A percentile compares a stretch with the other conserved stretches of the same genome.
phyloP scores from a whole-genome alignment of 2,329 filamentous ascomycete genomes.

The Calonectria honghensis region DNA sequence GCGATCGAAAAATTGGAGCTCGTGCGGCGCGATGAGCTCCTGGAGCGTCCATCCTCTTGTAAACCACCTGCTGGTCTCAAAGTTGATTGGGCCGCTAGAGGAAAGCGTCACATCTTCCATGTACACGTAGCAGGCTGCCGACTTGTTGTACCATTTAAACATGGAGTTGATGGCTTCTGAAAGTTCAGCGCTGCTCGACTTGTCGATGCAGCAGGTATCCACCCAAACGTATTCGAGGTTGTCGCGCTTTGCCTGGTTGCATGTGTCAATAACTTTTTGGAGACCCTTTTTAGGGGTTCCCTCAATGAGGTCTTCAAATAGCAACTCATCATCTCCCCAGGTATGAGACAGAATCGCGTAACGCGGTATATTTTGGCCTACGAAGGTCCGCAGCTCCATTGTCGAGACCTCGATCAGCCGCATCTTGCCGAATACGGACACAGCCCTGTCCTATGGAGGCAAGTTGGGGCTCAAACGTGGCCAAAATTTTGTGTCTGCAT shows the following conservation, averaged over 20 bases:
- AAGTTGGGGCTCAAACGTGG: not conserved
- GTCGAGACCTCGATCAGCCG: conserved; percentile 52
- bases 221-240: conserved; percentile 52
- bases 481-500: no score
- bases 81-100: conserved; percentile 30
- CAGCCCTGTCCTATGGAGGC: no score
- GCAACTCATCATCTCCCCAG: conserved; percentile 52
- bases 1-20: conserved; percentile 52
- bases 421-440: conserved; percentile 34
- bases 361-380: conserved; percentile 42
- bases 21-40: conserved; percentile 51
- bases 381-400: conserved; percentile 44
- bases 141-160: conserved; percentile 52
- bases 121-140: conserved; percentile 48
- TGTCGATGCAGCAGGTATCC: conserved; percentile 54
- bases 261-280: conserved; percentile 48
- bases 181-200: conserved; percentile 51
- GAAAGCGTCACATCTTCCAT: conserved; percentile 49
- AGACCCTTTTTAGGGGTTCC: conserved; percentile 46
- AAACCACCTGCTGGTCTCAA: conserved; percentile 53
- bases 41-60: conserved; percentile 51
- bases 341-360: conserved; percentile 54
- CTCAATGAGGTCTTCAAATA: conserved; percentile 47
- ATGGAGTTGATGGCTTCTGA: conserved; percentile 53
- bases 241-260: conserved; percentile 45